These are phyloP conservation scores for Emericellopsis atlantica DNA, from an alignment of 2,329 filamentous ascomycete species.

Conservation along the genomic window DNA sequence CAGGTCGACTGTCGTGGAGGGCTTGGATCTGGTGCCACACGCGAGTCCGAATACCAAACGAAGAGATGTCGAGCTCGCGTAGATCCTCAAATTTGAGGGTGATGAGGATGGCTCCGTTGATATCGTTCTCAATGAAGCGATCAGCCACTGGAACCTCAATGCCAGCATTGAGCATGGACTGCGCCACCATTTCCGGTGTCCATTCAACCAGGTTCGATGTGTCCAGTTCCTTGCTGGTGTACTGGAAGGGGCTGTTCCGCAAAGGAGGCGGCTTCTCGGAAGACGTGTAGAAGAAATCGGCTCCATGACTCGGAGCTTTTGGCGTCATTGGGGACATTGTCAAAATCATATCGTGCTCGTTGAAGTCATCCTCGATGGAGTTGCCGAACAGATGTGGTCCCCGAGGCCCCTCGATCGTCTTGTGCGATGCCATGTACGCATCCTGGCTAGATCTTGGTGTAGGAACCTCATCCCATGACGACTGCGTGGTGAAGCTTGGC, in stretches of 20 bases:
- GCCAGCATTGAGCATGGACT: conserved; percentile 76
- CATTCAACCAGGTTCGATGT: conserved; percentile 48
- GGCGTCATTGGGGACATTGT: conserved; percentile 65
- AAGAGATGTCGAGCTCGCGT: conserved; percentile 67
- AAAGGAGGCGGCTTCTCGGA: conserved; percentile 9
- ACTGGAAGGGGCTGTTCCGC: conserved; percentile 41
- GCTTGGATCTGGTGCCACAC: conserved; percentile 70
- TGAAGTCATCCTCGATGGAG: conserved; percentile 36
- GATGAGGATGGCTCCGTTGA: conserved; percentile 74
- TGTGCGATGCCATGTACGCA: conserved; percentile 39
- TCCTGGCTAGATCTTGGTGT: conserved; percentile 61
- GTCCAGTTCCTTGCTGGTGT: conserved; percentile 44
- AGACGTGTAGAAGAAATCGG: conserved; percentile 8
- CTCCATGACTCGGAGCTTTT: conserved; percentile 33
- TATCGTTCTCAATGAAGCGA: conserved; percentile 84
- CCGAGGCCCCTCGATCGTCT: conserved; percentile 64
- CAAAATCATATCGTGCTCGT: conserved; percentile 40
- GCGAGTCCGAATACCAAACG: conserved; percentile 68
- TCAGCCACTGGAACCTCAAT: conserved; percentile 68
- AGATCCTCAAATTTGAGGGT: conserved; percentile 87
- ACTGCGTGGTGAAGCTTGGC: conserved; percentile 74
- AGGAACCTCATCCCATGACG: conserved; percentile 71
- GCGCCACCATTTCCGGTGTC: conserved; percentile 65
- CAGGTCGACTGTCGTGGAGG: conserved; percentile 43
- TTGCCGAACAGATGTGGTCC: conserved; percentile 80